Conservation (phyloP, 2,329 filamentous ascomycete species). For the Exophiala dermatitidis region DNA sequence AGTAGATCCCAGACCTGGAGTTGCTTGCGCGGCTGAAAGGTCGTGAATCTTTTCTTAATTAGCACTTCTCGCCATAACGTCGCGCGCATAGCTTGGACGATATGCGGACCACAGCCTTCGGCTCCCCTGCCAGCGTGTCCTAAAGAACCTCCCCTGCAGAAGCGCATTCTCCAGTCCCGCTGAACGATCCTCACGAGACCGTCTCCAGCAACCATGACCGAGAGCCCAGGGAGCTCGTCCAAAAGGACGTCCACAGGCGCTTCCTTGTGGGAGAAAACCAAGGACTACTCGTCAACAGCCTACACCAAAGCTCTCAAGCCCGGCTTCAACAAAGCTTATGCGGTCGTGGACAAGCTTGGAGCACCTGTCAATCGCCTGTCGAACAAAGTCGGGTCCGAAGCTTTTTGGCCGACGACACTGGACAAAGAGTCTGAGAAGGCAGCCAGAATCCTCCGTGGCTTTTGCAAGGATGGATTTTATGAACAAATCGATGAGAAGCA, state of each 20-base stretch:
- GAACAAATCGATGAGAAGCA: slow-evolving; percentile 51
- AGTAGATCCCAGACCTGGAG: not conserved
- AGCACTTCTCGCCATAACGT: not conserved
- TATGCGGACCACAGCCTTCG: not conserved
- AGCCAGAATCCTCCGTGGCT: slow-evolving; percentile 78
- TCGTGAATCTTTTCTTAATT: not conserved
- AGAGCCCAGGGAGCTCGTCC: slow-evolving; percentile 2
- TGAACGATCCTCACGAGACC: not conserved
- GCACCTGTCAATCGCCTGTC: slow-evolving; percentile 72
- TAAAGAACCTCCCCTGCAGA: not conserved
- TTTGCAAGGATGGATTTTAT: slow-evolving; percentile 75
- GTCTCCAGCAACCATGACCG: slow-evolving; percentile 9
- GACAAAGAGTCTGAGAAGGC: slow-evolving; percentile 90
- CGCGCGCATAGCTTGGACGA: not conserved
- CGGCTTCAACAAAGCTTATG: slow-evolving; percentile 68
- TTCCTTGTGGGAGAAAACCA: slow-evolving; percentile 51
- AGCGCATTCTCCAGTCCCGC: not conserved
- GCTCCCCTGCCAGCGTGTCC: not conserved
- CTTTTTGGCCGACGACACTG: slow-evolving; percentile 77
- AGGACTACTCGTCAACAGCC: slow-evolving; percentile 37
- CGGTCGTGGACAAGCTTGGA: slow-evolving; percentile 60
- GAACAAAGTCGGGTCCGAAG: slow-evolving; percentile 73
- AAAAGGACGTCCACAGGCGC: slow-evolving; percentile 9
- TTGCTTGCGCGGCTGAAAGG: slow-evolving; percentile 5
- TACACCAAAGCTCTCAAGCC: slow-evolving; percentile 49